phyloP scores from a whole-genome alignment of 805 yeast genomes.

The Yarrowia sp. region DNA sequence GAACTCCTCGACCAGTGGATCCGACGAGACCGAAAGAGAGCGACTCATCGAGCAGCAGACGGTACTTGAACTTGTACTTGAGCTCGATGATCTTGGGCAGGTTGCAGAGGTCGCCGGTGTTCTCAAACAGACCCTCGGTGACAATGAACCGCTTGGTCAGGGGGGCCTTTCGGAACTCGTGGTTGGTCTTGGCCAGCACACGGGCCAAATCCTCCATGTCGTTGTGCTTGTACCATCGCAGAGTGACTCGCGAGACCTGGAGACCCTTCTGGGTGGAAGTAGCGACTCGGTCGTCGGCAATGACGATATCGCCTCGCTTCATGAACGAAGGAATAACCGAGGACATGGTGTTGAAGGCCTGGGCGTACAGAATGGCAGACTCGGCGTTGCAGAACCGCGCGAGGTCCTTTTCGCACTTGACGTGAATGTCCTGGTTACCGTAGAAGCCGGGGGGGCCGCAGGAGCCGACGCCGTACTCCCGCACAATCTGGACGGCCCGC shows the following conservation, averaged over 20 bases:
- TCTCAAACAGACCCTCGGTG: constrained; percentile 88
- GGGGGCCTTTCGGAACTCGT: constrained; percentile 68
- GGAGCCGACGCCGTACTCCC: constrained; percentile 89
- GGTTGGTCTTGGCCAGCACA: constrained; percentile 62
- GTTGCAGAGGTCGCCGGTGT: constrained; percentile 79
- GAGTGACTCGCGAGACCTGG: constrained; percentile 82
- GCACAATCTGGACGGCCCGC: constrained; percentile 65
- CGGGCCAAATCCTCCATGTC: constrained; percentile 82
- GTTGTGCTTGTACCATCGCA: constrained; percentile 85
- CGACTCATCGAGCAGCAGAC: constrained; percentile 87
- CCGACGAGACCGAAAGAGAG: constrained; percentile 89
- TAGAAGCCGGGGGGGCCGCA: constrained; percentile 99
- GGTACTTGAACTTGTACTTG: constrained; percentile 80
- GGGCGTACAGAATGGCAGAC: constrained; percentile 85
- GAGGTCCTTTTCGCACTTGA: constrained; percentile 74
- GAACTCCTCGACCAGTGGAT: constrained; percentile 79
- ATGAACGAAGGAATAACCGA: constrained; percentile 92
- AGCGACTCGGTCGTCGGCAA: constrained; percentile 81
- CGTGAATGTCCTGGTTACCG: constrained; percentile 93
- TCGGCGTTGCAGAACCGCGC: constrained; percentile 80
- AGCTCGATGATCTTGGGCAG: constrained; percentile 72
- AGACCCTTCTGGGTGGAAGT: constrained; percentile 87
- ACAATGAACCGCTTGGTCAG: constrained; percentile 88
- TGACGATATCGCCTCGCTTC: constrained; percentile 91
- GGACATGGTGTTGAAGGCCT: constrained; percentile 84